These are phyloP conservation scores for Retiboletus flavoniger DNA, from an alignment of 1,284 basidiomycete genomes.

Conservation along the genomic window DNA sequence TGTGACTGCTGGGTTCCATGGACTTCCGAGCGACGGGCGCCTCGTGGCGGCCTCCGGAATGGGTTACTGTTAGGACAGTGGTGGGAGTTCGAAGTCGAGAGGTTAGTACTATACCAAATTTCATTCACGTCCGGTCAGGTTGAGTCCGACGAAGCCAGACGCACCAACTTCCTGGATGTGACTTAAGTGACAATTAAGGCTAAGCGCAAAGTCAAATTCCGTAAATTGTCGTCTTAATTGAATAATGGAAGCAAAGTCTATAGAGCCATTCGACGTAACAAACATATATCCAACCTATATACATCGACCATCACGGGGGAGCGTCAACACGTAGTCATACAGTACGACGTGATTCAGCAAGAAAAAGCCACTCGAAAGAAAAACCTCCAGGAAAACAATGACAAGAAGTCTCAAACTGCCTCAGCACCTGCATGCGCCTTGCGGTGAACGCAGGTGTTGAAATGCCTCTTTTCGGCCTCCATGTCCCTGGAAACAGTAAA, in stretches of 20 bases:
- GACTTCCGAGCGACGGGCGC: too few species aligned
- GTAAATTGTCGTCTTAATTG: not conserved
- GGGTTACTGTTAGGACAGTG: too few species aligned
- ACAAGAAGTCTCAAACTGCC: conserved; percentile 32
- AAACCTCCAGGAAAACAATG: not conserved
- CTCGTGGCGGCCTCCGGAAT: too few species aligned
- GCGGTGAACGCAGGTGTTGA: conserved; percentile 14
- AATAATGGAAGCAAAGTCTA: not conserved
- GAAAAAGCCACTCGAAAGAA: not conserved
- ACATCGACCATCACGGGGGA: not conserved
- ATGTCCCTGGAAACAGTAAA: conserved; percentile 11
- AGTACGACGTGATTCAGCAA: not conserved
- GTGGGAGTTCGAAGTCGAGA: too few species aligned
- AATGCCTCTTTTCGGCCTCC: conserved; percentile 14
- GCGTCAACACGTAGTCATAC: not conserved
- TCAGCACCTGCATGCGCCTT: not conserved
- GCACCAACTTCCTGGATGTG: too few species aligned
- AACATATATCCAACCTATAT: not conserved
- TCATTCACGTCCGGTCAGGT: too few species aligned
- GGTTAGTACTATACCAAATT: too few species aligned
- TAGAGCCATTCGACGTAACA: not conserved
- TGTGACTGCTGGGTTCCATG: too few species aligned
- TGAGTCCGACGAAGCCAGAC: too few species aligned
- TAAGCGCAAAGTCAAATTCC: not conserved
- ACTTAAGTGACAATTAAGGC: too few species aligned